Percentiles rank a stretch among this genome's conserved stretches.
These are phyloP conservation scores for Vinca minor DNA, from an alignment of 257 asterid species.

Conservation along the genomic window DNA sequence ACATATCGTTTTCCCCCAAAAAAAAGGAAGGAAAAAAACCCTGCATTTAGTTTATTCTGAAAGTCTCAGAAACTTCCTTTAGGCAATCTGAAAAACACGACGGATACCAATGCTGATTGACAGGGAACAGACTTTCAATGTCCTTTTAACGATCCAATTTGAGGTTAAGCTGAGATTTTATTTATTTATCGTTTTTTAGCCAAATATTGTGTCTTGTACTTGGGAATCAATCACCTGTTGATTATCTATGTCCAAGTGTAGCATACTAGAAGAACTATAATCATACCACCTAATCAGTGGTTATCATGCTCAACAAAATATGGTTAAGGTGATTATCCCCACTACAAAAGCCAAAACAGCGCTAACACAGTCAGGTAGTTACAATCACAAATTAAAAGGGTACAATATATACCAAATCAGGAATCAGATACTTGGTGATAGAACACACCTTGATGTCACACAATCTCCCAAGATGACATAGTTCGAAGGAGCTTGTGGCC, in stretches of 20 bases:
- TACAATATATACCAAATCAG: background rate
- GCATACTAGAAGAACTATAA: background rate
- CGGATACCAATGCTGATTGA: background rate
- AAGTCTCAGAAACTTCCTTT: background rate
- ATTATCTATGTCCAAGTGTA: background rate
- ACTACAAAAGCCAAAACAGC: background rate
- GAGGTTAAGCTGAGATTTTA: background rate
- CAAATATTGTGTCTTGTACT: background rate
- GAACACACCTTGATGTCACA: conserved; percentile 73
- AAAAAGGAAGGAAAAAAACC: too few relatives aligned
- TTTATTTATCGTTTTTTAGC: background rate
- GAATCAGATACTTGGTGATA: background rate
- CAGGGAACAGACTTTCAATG: background rate
- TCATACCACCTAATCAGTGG: background rate
- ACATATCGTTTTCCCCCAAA: background rate
- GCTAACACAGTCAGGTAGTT: background rate
- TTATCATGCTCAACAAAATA: background rate
- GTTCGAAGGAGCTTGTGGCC: conserved; percentile 96
- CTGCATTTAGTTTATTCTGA: background rate
- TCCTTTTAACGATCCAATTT: background rate
- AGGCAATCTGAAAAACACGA: background rate
- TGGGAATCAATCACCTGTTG: background rate
- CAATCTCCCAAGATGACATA: conserved; percentile 94
- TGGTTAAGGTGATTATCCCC: background rate
- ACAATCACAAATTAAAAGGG: background rate